These are phyloP conservation scores for Aspergillus latus DNA, from an alignment of 2,329 filamentous ascomycete genomes.

Conservation along the genomic window DNA sequence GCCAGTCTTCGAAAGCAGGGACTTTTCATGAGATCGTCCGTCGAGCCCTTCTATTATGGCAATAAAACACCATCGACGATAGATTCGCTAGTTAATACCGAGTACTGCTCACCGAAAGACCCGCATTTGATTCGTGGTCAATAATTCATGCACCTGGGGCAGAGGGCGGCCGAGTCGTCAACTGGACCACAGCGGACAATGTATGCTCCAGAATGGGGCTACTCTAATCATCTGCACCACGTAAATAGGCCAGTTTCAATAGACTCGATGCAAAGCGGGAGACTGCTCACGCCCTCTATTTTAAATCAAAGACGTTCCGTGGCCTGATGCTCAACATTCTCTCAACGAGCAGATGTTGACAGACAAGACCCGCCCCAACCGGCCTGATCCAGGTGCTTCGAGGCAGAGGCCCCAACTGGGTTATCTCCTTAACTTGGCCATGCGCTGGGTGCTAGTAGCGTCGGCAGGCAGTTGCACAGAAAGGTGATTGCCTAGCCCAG, in stretches of 20 bases:
- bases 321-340: not conserved
- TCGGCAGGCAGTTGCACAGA: conserved; percentile 3
- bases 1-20: not conserved
- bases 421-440: not conserved
- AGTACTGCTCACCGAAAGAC: not conserved
- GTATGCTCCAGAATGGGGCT: conserved; percentile 3
- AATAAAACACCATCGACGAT: not conserved
- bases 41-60: not conserved
- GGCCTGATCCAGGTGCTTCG: not conserved
- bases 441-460: not conserved
- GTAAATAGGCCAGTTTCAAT: conserved; percentile 2
- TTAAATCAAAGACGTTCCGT: not conserved
- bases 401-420: not conserved
- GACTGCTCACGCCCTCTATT: not conserved
- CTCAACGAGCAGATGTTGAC: not conserved
- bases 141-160: conserved; percentile 8
- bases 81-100: not conserved
- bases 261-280: not conserved
- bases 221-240: not conserved
- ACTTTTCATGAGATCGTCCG: not conserved
- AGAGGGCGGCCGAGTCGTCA: not conserved
- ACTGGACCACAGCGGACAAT: conserved; percentile 5
- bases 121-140: not conserved
- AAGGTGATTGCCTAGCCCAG: not conserved
- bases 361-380: not conserved